phyloP scores from a whole-genome alignment of 768 basidiomycete genomes.

The Kwoniella newhampshirensis region DNA sequence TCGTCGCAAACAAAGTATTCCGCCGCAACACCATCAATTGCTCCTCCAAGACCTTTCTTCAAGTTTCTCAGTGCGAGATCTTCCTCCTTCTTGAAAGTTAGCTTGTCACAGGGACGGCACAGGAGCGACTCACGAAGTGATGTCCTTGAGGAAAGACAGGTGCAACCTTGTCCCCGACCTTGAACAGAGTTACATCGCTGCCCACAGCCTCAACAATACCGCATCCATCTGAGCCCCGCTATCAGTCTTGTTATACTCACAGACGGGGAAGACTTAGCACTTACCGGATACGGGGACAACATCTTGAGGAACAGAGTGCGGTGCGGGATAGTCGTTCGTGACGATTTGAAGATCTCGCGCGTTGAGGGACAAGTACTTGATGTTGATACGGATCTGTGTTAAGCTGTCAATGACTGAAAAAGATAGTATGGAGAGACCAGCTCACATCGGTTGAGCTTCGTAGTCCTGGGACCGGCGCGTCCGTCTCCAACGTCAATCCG shows the following conservation, averaged over 20 bases:
- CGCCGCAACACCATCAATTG: slow-evolving; percentile 42
- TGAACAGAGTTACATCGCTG: slow-evolving; percentile 36
- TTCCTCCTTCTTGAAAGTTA: slow-evolving; percentile 30
- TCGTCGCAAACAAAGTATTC: slow-evolving; percentile 47
- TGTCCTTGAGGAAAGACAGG: slow-evolving; percentile 43
- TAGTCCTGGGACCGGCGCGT: slow-evolving; percentile 30
- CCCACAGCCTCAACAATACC: slow-evolving; percentile 43
- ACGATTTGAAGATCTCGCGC: slow-evolving; percentile 51
- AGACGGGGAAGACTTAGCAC: not conserved
- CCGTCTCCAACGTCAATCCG: slow-evolving; percentile 28
- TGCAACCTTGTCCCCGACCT: slow-evolving; percentile 41
- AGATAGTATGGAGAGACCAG: not conserved
- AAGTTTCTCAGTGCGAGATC: slow-evolving; percentile 35
- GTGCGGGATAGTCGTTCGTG: slow-evolving; percentile 43
- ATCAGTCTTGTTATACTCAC: not conserved
- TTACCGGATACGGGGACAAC: slow-evolving; percentile 41
- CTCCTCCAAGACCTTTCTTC: slow-evolving; percentile 41
- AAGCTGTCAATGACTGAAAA: not conserved
- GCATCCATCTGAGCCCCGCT: slow-evolving; percentile 26
- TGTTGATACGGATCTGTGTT: slow-evolving; percentile 44
- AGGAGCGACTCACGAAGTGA: slow-evolving; percentile 28
- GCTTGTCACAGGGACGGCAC: not conserved
- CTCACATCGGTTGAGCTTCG: slow-evolving; percentile 28
- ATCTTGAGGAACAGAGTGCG: slow-evolving; percentile 38
- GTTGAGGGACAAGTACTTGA: slow-evolving; percentile 49